A percentile compares a stretch with the other conserved stretches of the same genome.
Conservation (phyloP, 2,329 filamentous ascomycete species). For the Cladosporium sp. region DNA sequence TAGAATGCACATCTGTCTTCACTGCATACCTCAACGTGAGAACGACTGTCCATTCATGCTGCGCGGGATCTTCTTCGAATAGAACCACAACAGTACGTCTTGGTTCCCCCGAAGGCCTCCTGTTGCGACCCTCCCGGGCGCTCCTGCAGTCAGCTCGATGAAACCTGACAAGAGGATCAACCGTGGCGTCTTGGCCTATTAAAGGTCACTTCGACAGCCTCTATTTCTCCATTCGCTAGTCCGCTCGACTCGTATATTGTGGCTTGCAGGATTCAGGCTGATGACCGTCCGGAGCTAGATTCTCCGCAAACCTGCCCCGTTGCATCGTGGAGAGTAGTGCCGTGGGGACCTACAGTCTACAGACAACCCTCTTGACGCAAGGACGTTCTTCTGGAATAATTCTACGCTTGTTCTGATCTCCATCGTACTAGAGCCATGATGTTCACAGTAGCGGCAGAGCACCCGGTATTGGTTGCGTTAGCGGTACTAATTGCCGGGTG, state of each 20-base stretch:
- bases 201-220: neutral
- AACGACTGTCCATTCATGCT: neutral
- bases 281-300: neutral
- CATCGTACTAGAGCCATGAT: neutral
- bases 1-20: neutral
- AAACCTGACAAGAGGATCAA: neutral
- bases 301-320: neutral
- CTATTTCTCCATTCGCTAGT: neutral
- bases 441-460: slow-evolving; percentile 7
- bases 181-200: neutral
- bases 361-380: neutral
- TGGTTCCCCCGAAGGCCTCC: neutral
- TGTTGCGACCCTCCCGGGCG: neutral
- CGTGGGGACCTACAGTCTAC: neutral
- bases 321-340: neutral
- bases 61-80: neutral
- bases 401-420: neutral
- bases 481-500: neutral
- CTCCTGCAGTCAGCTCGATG: slow-evolving; percentile 1
- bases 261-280: slow-evolving; percentile 5
- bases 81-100: neutral
- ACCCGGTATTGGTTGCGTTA: slow-evolving; percentile 10
- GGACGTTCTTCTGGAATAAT: neutral
- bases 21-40: neutral
- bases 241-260: slow-evolving; percentile 7